Percentiles rank a stretch among this genome's conserved stretches.
Conservation (phyloP, 192 early-diverging fungal genomes). For the Entomortierella lignicola region DNA sequence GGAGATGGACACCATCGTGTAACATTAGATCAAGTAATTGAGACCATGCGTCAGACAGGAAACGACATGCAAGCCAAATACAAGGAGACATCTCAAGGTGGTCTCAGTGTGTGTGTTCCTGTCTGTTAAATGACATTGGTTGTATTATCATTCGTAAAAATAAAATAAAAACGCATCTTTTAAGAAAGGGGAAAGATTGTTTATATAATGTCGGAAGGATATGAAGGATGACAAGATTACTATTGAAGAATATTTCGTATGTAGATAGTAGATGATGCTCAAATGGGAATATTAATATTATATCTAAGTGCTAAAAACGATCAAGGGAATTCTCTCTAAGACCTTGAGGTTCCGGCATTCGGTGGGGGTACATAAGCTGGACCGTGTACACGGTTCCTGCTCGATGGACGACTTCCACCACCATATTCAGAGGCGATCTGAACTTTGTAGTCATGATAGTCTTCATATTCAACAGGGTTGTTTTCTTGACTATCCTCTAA, state of each 20-base stretch:
- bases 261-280: no score
- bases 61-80: conserved; percentile 95
- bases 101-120: conserved; percentile 64
- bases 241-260: no score
- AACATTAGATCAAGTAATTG: conserved; percentile 94
- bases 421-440: conserved; percentile 4
- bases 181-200: no score
- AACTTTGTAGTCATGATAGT: conserved; percentile 42
- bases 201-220: no score
- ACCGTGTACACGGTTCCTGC: neutral
- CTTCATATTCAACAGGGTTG: neutral
- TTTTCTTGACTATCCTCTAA: neutral
- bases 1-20: conserved; percentile 93
- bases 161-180: conserved; percentile 5
- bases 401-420: neutral
- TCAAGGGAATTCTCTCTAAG: no score
- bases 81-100: conserved; percentile 96
- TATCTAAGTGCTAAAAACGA: no score
- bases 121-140: conserved; percentile 17
- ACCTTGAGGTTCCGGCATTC: neutral
- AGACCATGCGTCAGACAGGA: conserved; percentile 95
- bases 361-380: conserved; percentile 24
- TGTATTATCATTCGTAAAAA: neutral
- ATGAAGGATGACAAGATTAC: no score
- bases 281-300: no score